phyloP scores from a whole-genome alignment of 768 basidiomycete species.

The Terana coerulea region DNA sequence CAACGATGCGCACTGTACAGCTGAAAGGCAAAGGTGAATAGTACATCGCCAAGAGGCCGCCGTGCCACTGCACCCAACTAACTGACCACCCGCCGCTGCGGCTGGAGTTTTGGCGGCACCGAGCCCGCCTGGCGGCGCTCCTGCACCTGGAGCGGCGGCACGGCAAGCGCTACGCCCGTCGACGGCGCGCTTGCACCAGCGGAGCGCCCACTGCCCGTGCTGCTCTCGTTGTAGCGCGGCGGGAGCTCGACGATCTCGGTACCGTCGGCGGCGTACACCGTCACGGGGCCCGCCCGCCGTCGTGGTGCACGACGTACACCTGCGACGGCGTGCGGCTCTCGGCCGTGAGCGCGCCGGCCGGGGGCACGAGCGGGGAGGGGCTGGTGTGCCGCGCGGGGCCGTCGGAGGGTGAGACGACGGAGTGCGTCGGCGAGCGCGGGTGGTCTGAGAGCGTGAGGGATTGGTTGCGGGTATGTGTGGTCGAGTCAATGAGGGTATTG shows the following conservation, averaged over 20 bases:
- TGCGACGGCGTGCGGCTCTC: conserved; percentile 21
- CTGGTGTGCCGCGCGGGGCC: not conserved
- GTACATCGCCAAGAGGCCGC: too few relatives aligned
- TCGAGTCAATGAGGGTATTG: not conserved
- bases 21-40: too few relatives aligned
- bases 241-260: conserved; percentile 59
- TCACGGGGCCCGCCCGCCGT: conserved; percentile 55
- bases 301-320: conserved; percentile 61
- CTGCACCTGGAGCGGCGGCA: conserved; percentile 1
- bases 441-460: not conserved
- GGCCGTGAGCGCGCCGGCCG: conserved; percentile 6
- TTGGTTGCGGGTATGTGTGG: not conserved
- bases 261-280: conserved; percentile 52
- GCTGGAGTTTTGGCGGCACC: conserved; percentile 5
- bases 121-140: not conserved
- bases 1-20: too few relatives aligned
- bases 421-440: not conserved
- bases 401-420: not conserved
- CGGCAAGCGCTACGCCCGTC: not conserved
- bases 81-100: conserved; percentile 6
- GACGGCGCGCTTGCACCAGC: not conserved
- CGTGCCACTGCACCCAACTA: too few relatives aligned
- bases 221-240: conserved; percentile 38
- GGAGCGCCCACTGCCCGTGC: not conserved
- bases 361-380: conserved; percentile 1